These are phyloP conservation scores for Penicillium antarcticum DNA, from an alignment of 495 filamentous ascomycete genomes.

Conservation along the genomic window DNA sequence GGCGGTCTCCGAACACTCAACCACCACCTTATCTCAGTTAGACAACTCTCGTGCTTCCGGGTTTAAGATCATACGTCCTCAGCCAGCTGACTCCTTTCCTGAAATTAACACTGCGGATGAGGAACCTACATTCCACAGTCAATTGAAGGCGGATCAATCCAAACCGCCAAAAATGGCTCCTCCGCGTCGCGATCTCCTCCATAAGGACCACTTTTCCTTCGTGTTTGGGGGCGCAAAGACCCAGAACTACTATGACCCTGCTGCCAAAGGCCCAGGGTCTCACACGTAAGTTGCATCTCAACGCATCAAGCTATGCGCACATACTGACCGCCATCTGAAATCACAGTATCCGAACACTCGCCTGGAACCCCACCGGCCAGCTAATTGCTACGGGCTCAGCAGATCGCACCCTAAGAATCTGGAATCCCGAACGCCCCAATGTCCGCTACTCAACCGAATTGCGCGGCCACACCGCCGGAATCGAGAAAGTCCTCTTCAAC, in stretches of 20 bases:
- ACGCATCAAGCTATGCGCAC: background rate
- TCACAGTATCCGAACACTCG: conserved; percentile 64
- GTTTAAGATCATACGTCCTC: background rate
- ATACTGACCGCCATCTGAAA: conserved; percentile 6
- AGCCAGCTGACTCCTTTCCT: background rate
- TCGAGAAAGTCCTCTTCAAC: conserved; percentile 89
- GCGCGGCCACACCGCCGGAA: conserved; percentile 68
- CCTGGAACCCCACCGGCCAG: conserved; percentile 85
- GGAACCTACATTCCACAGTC: conserved; percentile 5
- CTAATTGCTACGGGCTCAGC: conserved; percentile 82
- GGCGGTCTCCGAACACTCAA: background rate
- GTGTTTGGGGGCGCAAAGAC: conserved; percentile 57
- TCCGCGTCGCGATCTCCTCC: conserved; percentile 49
- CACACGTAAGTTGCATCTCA: conserved; percentile 44
- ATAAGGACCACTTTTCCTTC: conserved; percentile 60
- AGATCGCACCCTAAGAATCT: conserved; percentile 80
- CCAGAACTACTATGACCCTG: conserved; percentile 61
- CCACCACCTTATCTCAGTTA: background rate
- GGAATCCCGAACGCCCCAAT: conserved; percentile 85
- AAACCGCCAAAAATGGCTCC: conserved; percentile 47
- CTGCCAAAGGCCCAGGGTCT: conserved; percentile 45
- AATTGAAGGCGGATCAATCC: conserved; percentile 11
- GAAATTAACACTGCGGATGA: background rate
- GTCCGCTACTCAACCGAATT: conserved; percentile 82
- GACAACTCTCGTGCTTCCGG: background rate